A percentile compares a stretch with the other conserved stretches of the same genome.
These are phyloP conservation scores for Fusarium sp. DNA, from an alignment of 2,329 filamentous ascomycete species.

Conservation along the genomic window DNA sequence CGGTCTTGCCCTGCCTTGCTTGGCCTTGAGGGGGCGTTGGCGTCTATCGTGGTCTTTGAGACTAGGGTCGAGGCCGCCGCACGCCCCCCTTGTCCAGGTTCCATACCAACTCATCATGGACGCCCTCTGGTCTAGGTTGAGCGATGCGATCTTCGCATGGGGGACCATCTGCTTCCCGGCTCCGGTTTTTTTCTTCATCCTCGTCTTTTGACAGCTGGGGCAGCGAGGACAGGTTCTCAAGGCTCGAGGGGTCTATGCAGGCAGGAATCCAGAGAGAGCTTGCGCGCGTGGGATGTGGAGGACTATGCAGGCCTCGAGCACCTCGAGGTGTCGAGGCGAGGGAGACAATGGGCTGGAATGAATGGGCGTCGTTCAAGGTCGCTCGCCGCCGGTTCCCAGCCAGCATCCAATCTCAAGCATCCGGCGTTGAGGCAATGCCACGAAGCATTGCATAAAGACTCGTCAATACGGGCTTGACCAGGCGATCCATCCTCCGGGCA, in stretches of 20 bases:
- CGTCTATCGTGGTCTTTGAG: constrained; percentile 32
- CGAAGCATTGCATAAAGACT: constrained; percentile 45
- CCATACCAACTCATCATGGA: constrained; percentile 31
- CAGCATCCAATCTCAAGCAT: constrained; percentile 10
- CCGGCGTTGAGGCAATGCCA: constrained; percentile 39
- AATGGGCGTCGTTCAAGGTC: constrained; percentile 2
- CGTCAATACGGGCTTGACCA: constrained; percentile 30
- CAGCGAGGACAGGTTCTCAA: constrained; percentile 20
- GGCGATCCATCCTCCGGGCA: constrained; percentile 25
- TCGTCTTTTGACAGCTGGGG: constrained; percentile 8
- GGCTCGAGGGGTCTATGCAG: background rate
- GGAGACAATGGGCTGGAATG: constrained; percentile 24
- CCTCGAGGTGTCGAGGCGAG: background rate
- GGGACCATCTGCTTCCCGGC: constrained; percentile 37
- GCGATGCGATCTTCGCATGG: constrained; percentile 44
- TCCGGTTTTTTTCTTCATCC: constrained; percentile 37
- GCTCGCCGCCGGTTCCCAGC: constrained; percentile 28
- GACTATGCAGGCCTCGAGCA: background rate
- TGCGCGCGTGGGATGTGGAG: background rate
- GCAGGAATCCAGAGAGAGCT: background rate
- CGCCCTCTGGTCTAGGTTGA: constrained; percentile 35
- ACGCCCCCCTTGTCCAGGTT: constrained; percentile 27
- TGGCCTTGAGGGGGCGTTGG: constrained; percentile 33
- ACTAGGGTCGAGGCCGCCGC: constrained; percentile 20
- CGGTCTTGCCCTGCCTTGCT: constrained; percentile 27